Base-by-base conservation (phyloP, 2,329 filamentous ascomycete species). In the Trichophyton mentagrophytes region DNA sequence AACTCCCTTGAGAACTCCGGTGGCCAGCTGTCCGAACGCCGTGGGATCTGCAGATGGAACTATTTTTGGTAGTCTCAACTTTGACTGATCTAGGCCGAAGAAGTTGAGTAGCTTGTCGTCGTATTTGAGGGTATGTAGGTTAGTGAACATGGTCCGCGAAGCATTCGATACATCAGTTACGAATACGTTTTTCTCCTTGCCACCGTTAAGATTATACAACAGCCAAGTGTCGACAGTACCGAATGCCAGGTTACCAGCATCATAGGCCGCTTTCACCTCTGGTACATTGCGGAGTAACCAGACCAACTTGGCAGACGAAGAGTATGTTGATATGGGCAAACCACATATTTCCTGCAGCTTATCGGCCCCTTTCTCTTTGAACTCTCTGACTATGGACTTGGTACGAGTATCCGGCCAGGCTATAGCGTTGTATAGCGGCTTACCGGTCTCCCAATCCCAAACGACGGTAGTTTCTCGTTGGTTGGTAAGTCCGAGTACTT, bases 61-160 rank as follows among this genome's bases (percentile, higher is more conserved):
- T 66, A 96, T 95, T 69, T 85, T 84, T n/a, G 90, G 90, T 11
- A 96, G 78, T 58, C 82, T 79, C 47, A 95, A 77, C 72, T 91
- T 92, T 44, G 63, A 63, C 60, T 77, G 79, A 71, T 91, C 85
- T 64, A 96, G 81, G 53, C 82, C 83, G 74, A 95, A 95, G 76
- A 95, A 95, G 25, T 83, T 76, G 27, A 95, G 77, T 27, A 95
- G 80, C 46, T 80, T 79, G 61, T 90, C 84, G 70, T 92, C 89
- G 73, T 95, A 96, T 67, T 90, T 73, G 62, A 90, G 79, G 9
- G 85, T 91, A 67, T 85, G 81, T 60, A 96, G 79, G 74, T 95
- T 90, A 86, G 95, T 91, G 74, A 96, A 93, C 90, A 95, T 95
- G 63, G 90, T 96, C 69, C 90, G 80, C 59, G 88, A 92, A 20